Base-by-base conservation (phyloP, 2,329 filamentous ascomycete species). In the Fusarium continuum region DNA sequence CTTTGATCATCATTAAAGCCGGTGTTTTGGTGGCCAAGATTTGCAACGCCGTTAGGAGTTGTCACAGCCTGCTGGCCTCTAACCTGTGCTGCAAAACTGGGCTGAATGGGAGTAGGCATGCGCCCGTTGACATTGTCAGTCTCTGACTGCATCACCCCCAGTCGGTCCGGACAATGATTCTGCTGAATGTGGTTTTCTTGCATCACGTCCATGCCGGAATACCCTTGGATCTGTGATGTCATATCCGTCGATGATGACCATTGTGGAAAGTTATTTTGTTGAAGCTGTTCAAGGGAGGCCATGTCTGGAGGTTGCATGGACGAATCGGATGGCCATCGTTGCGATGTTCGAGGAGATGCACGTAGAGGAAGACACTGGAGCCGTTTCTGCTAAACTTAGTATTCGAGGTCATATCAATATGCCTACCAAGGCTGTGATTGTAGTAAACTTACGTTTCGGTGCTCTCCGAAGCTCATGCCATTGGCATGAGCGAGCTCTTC, bases 91-190 rank as follows among this genome's bases (percentile, higher is more conserved):
- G 83, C 81, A 68, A 87, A 87, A 45, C 75, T 84, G 57, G 82
- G 82, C 63, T 86, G 81, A n/a, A 87, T 86, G 3, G 85, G 85
- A 3, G 85, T 87, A 3, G 85, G 84, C 73, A 87, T 81, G 41
- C 84, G 83, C 54, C 79, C 78, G 17, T 76, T 76, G 39, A 76
- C 46, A 16, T 66, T 64, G 41, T 67, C 70, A 50, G 59, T 56
- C 23, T 67, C 64, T 48, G 52, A 47, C 22, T 65, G 49, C 51
- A 64, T 54, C 17, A 48, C 16, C 9, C 61, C 55, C 16, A 49
- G 25, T 39, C 45, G 61, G 39, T 34, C 55, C 40, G 28, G 44
- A 13, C 49, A 39, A 6, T 58, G 43, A 8, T 64, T 64, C 10
- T 56, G 69, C 4, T 51, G 25, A 17, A 56, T 35, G 8, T 43